phyloP scores from a whole-genome alignment of 2,329 filamentous ascomycete species.

The Fusarium stilboides region DNA sequence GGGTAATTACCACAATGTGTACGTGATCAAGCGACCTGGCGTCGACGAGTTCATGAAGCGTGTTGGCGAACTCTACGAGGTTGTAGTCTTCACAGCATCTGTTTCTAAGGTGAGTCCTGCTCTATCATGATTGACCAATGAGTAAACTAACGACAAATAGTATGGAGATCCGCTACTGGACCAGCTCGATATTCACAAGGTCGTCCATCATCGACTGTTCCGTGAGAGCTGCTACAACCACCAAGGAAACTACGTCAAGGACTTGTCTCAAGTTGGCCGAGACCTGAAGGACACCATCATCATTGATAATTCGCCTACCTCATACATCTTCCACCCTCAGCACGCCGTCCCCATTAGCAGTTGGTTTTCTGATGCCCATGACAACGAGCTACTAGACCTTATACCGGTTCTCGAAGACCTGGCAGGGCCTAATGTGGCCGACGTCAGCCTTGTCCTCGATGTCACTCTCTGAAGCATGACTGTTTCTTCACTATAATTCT shows the following conservation, averaged over 20 bases:
- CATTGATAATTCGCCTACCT: slow-evolving; percentile 99
- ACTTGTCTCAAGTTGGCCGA: slow-evolving; percentile 95
- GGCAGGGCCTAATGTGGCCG: slow-evolving; percentile 87
- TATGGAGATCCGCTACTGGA: slow-evolving; percentile 97
- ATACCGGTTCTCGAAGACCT: slow-evolving; percentile 99
- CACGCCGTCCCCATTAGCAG: slow-evolving; percentile 99
- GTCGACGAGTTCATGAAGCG: slow-evolving; percentile 99
- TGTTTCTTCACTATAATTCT: slow-evolving; percentile 50
- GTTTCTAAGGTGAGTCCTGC: slow-evolving; percentile 86
- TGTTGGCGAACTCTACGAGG: slow-evolving; percentile 96
- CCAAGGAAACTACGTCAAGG: slow-evolving; percentile 99
- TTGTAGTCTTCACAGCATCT: slow-evolving; percentile 98
- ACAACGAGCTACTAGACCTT: slow-evolving; percentile 97
- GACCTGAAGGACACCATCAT: slow-evolving; percentile 98
- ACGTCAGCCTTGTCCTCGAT: slow-evolving; percentile 98
- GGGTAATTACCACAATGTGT: slow-evolving; percentile 98
- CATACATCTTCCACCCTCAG: slow-evolving; percentile 99
- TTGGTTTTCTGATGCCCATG: slow-evolving; percentile 99
- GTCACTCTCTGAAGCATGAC: slow-evolving; percentile 76
- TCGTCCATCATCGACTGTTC: slow-evolving; percentile 96
- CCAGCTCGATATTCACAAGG: slow-evolving; percentile 96
- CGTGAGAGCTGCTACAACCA: slow-evolving; percentile 99
- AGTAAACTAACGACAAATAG: slow-evolving; percentile 62
- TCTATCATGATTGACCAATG: background rate
- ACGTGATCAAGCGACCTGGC: slow-evolving; percentile 98